phyloP scores from a whole-genome alignment of 192 early-diverging fungal species.

The Backusella parvicylindrica region DNA sequence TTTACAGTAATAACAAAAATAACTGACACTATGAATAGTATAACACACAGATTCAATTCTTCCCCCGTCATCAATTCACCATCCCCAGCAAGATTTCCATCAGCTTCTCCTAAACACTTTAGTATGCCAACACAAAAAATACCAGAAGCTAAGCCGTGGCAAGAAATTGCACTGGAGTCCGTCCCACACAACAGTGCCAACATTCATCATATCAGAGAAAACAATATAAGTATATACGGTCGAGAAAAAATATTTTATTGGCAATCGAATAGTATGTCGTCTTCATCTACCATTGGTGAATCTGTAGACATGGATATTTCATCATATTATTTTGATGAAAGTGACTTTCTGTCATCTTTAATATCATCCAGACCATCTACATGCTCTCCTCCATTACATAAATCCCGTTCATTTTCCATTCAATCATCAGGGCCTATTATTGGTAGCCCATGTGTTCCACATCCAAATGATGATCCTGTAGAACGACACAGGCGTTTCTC shows the following conservation, averaged over 20 bases:
- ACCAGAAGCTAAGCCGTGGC: background rate
- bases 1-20: background rate
- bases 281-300: background rate
- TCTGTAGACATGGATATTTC: background rate
- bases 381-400: background rate
- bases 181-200: background rate
- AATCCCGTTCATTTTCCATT: background rate
- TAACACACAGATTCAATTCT: background rate
- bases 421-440: background rate
- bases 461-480: background rate
- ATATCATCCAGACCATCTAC: slow-evolving; percentile 1
- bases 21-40: background rate
- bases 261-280: background rate
- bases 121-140: slow-evolving; percentile 1
- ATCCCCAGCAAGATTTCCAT: slow-evolving; percentile 1
- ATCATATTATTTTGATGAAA: background rate
- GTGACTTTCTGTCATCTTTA: background rate
- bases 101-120: background rate
- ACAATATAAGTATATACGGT: background rate
- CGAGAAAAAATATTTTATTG: slow-evolving; percentile 5
- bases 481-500: background rate
- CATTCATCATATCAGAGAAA: background rate
- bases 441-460: background rate
- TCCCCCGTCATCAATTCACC: background rate
- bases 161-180: slow-evolving; percentile 4